Base-by-base conservation (phyloP, 768 basidiomycete genomes). In the Naganishia onofrii region DNA sequence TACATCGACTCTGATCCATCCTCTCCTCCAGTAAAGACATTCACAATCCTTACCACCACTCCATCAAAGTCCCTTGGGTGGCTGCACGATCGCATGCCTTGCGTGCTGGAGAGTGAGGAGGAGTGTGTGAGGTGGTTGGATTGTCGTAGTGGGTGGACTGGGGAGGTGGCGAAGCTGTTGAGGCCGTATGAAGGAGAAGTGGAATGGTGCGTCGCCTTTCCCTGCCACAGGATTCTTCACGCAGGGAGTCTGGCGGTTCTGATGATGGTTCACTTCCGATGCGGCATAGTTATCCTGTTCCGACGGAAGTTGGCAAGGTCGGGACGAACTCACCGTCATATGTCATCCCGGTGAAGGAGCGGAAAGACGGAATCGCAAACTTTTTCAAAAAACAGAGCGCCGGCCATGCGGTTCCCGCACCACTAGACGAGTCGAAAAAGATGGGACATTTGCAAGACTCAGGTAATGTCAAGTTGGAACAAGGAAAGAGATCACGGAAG, bases 261-360 rank as follows among this genome's bases (percentile, higher is more conserved):
- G 21, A 55, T 53, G 0, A 23, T 42, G 38, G 7, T 52, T 13
- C 15, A 66, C 28, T 13, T 42, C 28, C 42, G 10, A 32, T 36
- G 12, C 55, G 34, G 66, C 21, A 2, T 72, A 94, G 93, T 76
- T 96, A 94, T 77, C 87, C 86, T 69, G 94, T 96, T 0, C 91
- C 91, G 0, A 87, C 86, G 73, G 94, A 96, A 83, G 88, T 96
- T 0, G 94, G 93, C 0, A 94, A 90, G 80, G 90, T 97, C 3
- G 91, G 92, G 9, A 87, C 83, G 9, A 90, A 98, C 76, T 92
- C 90, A 0, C 81, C 90, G 0, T 85, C 87, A 0, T 96, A 90
- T 78, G 88, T 96, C 66, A 84, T 91, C 74, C 93, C 94, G 0
- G 81, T 96, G 23, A 82, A 87, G 10, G 83, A 85, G 55, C 86